A percentile compares a stretch with the other conserved stretches of the same genome.
These are phyloP conservation scores for Suillus discolor DNA, from an alignment of 768 basidiomycete genomes.

Conservation along the genomic window DNA sequence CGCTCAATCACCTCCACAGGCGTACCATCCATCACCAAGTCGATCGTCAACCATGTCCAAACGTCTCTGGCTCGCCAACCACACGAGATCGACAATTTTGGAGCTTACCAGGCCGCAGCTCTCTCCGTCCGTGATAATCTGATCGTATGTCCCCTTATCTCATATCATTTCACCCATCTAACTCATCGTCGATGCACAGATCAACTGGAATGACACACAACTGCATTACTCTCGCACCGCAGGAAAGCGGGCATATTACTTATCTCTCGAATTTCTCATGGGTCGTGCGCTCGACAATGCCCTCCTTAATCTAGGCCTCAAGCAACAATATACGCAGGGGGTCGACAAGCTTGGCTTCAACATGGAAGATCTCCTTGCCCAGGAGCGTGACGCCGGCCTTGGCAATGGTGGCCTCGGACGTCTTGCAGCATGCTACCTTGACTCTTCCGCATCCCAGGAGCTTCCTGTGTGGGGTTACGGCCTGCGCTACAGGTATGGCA, in stretches of 20 bases:
- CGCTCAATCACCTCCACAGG: slow-evolving; percentile 39
- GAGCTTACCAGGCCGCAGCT: slow-evolving; percentile 92
- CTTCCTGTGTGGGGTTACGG: slow-evolving; percentile 97
- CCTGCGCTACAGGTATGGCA: slow-evolving; percentile 89
- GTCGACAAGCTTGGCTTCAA: slow-evolving; percentile 83
- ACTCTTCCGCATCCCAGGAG: slow-evolving; percentile 88
- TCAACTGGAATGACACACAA: slow-evolving; percentile 87
- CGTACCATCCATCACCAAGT: slow-evolving; percentile 64
- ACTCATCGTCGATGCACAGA: slow-evolving; percentile 35
- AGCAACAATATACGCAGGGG: slow-evolving; percentile 70
- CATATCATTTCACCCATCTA: background rate
- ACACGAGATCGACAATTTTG: slow-evolving; percentile 83
- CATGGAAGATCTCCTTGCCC: slow-evolving; percentile 83
- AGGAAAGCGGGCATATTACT: slow-evolving; percentile 92
- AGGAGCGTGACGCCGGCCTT: slow-evolving; percentile 92
- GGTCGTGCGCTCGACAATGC: slow-evolving; percentile 78
- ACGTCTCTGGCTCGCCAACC: slow-evolving; percentile 90
- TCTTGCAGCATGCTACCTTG: slow-evolving; percentile 95
- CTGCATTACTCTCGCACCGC: slow-evolving; percentile 75
- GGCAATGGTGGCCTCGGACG: slow-evolving; percentile 97
- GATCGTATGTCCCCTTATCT: slow-evolving; percentile 49
- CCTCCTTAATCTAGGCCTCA: slow-evolving; percentile 86
- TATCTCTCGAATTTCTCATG: slow-evolving; percentile 94
- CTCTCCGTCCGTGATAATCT: slow-evolving; percentile 87
- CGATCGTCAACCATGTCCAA: slow-evolving; percentile 82